phyloP scores from a whole-genome alignment of 2,329 filamentous ascomycete genomes.

The Talaromyces piceae region DNA sequence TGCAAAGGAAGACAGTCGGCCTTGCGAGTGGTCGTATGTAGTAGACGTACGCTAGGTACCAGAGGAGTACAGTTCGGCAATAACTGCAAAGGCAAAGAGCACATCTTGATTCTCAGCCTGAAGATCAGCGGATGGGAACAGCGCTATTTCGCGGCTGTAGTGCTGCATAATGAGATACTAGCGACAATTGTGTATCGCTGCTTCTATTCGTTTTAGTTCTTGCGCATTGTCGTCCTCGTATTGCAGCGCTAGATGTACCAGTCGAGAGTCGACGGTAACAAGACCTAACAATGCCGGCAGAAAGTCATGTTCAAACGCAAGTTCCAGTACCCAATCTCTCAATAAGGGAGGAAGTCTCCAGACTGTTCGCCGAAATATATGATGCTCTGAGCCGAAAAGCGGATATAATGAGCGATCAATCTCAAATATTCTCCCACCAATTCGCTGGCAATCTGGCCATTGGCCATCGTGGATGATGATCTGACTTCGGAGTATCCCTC shows the following conservation, averaged over 20 bases:
- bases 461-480: too few species aligned
- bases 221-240: not conserved
- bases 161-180: too few species aligned
- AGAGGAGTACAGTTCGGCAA: constrained; percentile 7
- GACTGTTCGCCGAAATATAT: constrained; percentile 1
- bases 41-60: constrained; percentile 3
- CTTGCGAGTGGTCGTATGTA: not conserved
- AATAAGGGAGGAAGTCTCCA: constrained; percentile 4
- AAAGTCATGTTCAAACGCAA: constrained; percentile 7
- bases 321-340: constrained; percentile 2
- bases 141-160: constrained; percentile 2
- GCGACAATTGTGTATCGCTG: constrained; percentile 5
- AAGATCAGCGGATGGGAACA: constrained; percentile 3
- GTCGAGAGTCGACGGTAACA: too few species aligned
- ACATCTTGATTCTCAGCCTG: constrained; percentile 1
- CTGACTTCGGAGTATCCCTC: not conserved
- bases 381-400: constrained; percentile 4
- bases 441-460: too few species aligned
- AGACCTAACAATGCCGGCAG: constrained; percentile 6
- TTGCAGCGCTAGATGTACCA: constrained; percentile 6
- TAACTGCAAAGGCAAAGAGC: constrained; percentile 4
- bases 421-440: constrained; percentile 2
- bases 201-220: too few species aligned
- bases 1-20: not conserved
- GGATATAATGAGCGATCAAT: constrained; percentile 8